Percentiles rank a stretch among this genome's conserved stretches.
Evolutionary conservation across 108 stramenopile species (phyloP).

Genomic region (Stephanodiscus minutulus): DNA sequence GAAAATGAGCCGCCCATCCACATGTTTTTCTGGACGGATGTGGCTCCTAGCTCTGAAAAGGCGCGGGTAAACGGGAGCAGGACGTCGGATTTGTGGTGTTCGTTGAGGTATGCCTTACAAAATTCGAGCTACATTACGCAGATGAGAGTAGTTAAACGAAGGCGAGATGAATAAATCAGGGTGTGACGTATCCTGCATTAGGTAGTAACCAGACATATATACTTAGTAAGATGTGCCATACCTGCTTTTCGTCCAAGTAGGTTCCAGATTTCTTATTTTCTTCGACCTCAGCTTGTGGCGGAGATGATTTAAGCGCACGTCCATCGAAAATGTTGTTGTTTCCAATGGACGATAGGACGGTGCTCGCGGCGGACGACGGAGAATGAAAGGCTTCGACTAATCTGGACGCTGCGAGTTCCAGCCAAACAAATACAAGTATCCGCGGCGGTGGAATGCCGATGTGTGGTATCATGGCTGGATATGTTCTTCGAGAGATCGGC

Average conservation of each 20-base stretch:
- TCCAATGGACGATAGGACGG: neutral
- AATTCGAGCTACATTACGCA: slow-evolving; percentile 28
- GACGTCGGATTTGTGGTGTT: slow-evolving; percentile 68
- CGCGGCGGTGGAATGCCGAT: neutral
- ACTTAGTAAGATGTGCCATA: neutral
- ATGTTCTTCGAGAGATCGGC: too few species aligned
- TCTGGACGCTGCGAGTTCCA: neutral
- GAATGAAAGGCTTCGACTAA: slow-evolving; percentile 4
- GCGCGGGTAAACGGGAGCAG: slow-evolving; percentile 60
- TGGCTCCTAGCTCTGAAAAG: slow-evolving; percentile 68
- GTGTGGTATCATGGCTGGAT: neutral
- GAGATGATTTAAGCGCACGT: slow-evolving; percentile 2
- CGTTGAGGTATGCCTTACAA: slow-evolving; percentile 74
- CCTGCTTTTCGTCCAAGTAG: slow-evolving; percentile 36
- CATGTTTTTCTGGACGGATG: slow-evolving; percentile 62
- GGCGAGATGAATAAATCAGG: neutral
- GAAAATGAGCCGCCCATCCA: slow-evolving; percentile 72
- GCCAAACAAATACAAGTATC: neutral
- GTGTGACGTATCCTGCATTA: neutral
- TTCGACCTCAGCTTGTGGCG: slow-evolving; percentile 1
- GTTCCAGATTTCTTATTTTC: neutral
- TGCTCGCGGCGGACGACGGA: slow-evolving; percentile 9
- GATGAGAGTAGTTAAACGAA: neutral
- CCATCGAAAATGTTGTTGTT: neutral
- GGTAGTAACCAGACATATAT: neutral